A percentile compares a stretch with the other conserved stretches of the same genome.
Evolutionary conservation across 768 basidiomycete species (phyloP).

Genomic region (Botryobasidium botryosum): DNA sequence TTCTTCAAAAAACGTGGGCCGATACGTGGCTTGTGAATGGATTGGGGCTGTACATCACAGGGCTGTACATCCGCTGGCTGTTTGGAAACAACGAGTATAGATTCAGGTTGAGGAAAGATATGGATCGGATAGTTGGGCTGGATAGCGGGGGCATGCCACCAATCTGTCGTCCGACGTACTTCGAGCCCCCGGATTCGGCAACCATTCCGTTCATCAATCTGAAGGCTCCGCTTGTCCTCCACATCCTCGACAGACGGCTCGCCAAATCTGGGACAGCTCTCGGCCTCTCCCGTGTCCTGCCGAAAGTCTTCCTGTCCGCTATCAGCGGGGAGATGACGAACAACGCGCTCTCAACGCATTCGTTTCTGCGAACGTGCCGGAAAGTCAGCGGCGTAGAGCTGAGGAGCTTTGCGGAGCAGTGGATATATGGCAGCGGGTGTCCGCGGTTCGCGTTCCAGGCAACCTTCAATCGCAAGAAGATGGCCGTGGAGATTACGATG

Average conservation of each 20-base stretch:
- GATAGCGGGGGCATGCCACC: slow-evolving; percentile 85
- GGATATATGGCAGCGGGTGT: slow-evolving; percentile 96
- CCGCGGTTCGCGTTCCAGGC: slow-evolving; percentile 82
- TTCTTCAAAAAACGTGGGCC: slow-evolving; percentile 81
- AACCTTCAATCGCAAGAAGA: slow-evolving; percentile 91
- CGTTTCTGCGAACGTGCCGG: slow-evolving; percentile 79
- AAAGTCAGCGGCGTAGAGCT: slow-evolving; percentile 88
- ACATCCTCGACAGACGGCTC: slow-evolving; percentile 84
- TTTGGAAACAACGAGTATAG: slow-evolving; percentile 96
- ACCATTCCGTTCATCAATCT: slow-evolving; percentile 79
- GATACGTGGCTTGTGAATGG: slow-evolving; percentile 98
- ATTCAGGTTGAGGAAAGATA: slow-evolving; percentile 88
- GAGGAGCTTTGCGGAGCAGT: slow-evolving; percentile 89
- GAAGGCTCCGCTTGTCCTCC: slow-evolving; percentile 89
- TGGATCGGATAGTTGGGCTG: slow-evolving; percentile 75
- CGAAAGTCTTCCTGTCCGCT: slow-evolving; percentile 86
- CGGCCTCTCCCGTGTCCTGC: slow-evolving; percentile 84
- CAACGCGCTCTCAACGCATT: slow-evolving; percentile 75
- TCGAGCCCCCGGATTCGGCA: slow-evolving; percentile 70
- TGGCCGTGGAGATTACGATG: slow-evolving; percentile 94
- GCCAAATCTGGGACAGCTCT: slow-evolving; percentile 92
- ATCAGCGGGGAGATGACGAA: slow-evolving; percentile 78
- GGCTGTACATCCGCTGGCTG: slow-evolving; percentile 68
- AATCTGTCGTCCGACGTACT: slow-evolving; percentile 74
- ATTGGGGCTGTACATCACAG: slow-evolving; percentile 76